Conservation (phyloP, 352 stramenopile genomes). For the Phytophthora quininea region DNA sequence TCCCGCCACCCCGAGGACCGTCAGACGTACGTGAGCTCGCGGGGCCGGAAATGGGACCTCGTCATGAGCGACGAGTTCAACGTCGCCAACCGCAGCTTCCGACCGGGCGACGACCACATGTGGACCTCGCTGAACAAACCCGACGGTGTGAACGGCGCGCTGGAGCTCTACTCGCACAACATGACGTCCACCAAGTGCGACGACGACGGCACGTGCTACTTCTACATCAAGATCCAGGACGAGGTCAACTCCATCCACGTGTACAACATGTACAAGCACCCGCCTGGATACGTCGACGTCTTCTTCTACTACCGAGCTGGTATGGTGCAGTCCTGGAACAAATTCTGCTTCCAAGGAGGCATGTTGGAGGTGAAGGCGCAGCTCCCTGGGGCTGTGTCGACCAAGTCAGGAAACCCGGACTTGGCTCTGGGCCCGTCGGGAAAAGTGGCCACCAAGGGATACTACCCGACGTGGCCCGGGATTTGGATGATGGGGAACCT, state of each 20-base stretch:
- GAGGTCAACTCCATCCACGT: conserved; percentile 48
- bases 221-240: conserved; percentile 46
- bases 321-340: conserved; percentile 93
- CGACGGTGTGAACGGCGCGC: conserved; percentile 88
- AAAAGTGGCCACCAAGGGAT: conserved; percentile 54
- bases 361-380: conserved; percentile 92
- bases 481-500: conserved; percentile 98
- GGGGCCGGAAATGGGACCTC: conserved; percentile 57
- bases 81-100: conserved; percentile 86
- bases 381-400: conserved; percentile 76
- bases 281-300: conserved; percentile 48
- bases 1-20: conserved; percentile 48
- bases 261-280: conserved; percentile 65
- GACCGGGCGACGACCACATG: conserved; percentile 92
- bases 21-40: conserved; percentile 48
- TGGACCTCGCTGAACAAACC: conserved; percentile 96
- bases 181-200: conserved; percentile 63
- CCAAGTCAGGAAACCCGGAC: conserved; percentile 54
- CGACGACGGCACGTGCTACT: conserved; percentile 56
- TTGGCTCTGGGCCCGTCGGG: conserved; percentile 47
- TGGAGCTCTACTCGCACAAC: conserved; percentile 93
- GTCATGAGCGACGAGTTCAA: conserved; percentile 97
- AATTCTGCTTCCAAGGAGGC: conserved; percentile 94
- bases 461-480: conserved; percentile 92
- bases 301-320: conserved; percentile 64